Conservation (phyloP, 768 basidiomycete species). For the Suillus bovinus region DNA sequence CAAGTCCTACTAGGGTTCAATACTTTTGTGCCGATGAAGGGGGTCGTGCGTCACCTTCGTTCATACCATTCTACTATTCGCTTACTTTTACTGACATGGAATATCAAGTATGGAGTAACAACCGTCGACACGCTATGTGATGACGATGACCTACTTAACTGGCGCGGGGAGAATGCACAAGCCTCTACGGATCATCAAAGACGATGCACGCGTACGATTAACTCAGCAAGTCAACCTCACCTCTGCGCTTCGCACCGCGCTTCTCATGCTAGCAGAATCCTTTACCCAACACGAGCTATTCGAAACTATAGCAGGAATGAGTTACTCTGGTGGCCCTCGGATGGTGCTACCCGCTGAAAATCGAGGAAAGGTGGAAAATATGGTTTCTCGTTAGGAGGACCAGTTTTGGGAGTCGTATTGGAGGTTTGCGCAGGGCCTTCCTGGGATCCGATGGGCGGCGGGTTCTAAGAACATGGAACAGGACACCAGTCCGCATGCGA, state of each 20-base stretch:
- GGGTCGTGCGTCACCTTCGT: no score
- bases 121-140: conserved; percentile 87
- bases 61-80: neutral
- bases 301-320: conserved; percentile 80
- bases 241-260: conserved; percentile 89
- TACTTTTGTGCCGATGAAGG: no score
- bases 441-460: conserved; percentile 74
- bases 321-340: conserved; percentile 87
- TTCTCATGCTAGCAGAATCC: conserved; percentile 78
- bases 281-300: conserved; percentile 87
- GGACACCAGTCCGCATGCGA: conserved; percentile 66
- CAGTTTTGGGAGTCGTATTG: conserved; percentile 91
- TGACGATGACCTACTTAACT: conserved; percentile 89
- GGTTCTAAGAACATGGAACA: conserved; percentile 61
- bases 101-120: conserved; percentile 96
- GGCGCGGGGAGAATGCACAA: conserved; percentile 97
- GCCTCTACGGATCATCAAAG: conserved; percentile 89
- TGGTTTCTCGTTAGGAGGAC: conserved; percentile 76
- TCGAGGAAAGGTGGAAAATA: conserved; percentile 90
- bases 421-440: conserved; percentile 72
- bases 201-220: conserved; percentile 88
- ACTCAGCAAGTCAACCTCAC: conserved; percentile 94
- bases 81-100: conserved; percentile 43
- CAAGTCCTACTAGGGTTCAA: no score
- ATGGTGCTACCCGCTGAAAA: conserved; percentile 97